Base-by-base conservation (phyloP, 129 eudicot genomes). In the Flaveria trinervia region DNA sequence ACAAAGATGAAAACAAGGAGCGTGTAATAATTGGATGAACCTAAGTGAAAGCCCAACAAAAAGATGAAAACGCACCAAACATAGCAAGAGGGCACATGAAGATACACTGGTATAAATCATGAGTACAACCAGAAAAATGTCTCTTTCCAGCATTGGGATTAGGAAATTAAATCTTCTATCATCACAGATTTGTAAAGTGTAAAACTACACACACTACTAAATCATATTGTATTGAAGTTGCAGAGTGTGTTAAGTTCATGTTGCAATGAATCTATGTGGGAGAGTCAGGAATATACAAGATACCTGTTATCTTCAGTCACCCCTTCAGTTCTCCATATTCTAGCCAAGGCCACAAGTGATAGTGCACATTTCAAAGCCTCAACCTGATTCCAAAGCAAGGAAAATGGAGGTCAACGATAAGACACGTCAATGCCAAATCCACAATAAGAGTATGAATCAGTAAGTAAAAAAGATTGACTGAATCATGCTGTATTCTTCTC, bases 251-350 rank as follows among this genome's bases (percentile, higher is more conserved):
- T 36, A 70, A 52, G 28, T 62, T 64, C 64, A 22, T 30, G 15
- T 41, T 7, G 71, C 26, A 70, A 57, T 55, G 76, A 74, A 33
- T 43, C 39, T 5, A 52, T 26, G 68, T 5, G 62, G 57, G 20
- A 43, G 75, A 1, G 41, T 36, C 41, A 36, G 67, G 57, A 65
- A 68, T 50, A 50, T 64, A 45, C 4, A 77, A 62, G 49, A 56
- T 74, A 89, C 99, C 99, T 91, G 86, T 95, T 95, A 88, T 95
- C 97, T 43, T 91, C 99, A 16, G 90, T 95, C 79, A 91, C 94
- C 76, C 99, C 99, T 52, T 95, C 99, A 30, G 76, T 89, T 80
- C 86, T 83, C 99, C 99, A 95, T 52, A 77, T 89, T 76, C 92
- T 89, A 74, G 80, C 70, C 86, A 95, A 85, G 76, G 97, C 97